phyloP scores from a whole-genome alignment of 768 basidiomycete species.

The Boletus rex-veris region DNA sequence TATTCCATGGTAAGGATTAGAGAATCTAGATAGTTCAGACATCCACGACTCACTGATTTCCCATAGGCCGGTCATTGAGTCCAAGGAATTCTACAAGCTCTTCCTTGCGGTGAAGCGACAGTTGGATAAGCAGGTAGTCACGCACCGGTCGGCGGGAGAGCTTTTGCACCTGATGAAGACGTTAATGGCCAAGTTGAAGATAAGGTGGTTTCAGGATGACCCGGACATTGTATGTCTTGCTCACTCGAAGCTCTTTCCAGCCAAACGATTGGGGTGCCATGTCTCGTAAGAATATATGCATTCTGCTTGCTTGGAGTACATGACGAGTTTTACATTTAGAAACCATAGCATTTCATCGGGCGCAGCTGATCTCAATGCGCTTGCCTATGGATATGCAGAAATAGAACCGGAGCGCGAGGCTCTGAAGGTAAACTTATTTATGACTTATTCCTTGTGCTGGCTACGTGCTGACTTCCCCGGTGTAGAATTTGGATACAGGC shows the following conservation, averaged over 20 bases:
- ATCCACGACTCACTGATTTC: background rate
- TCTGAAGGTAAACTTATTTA: slow-evolving; percentile 41
- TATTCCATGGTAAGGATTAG: slow-evolving; percentile 48
- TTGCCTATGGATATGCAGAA: slow-evolving; percentile 46
- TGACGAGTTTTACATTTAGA: slow-evolving; percentile 28
- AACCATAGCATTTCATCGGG: slow-evolving; percentile 47
- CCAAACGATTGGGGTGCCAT: slow-evolving; percentile 66
- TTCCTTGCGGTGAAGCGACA: slow-evolving; percentile 45
- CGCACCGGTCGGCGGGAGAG: slow-evolving; percentile 49
- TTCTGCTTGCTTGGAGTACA: no score
- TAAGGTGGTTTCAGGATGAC: background rate
- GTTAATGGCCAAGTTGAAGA: slow-evolving; percentile 63
- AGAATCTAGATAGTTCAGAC: background rate
- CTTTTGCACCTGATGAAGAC: slow-evolving; percentile 58
- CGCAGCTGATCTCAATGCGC: slow-evolving; percentile 42
- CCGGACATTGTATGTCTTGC: background rate
- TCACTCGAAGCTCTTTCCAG: slow-evolving; percentile 26
- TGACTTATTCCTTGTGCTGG: background rate
- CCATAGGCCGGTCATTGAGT: slow-evolving; percentile 55
- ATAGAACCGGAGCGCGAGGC: slow-evolving; percentile 43
- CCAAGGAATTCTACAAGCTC: slow-evolving; percentile 53
- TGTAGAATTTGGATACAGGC: slow-evolving; percentile 54
- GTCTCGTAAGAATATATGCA: slow-evolving; percentile 42
- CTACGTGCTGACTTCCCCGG: background rate
- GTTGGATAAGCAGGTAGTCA: slow-evolving; percentile 46